Base-by-base conservation (phyloP, 768 basidiomycete species). In the Mycena kentingensis region DNA sequence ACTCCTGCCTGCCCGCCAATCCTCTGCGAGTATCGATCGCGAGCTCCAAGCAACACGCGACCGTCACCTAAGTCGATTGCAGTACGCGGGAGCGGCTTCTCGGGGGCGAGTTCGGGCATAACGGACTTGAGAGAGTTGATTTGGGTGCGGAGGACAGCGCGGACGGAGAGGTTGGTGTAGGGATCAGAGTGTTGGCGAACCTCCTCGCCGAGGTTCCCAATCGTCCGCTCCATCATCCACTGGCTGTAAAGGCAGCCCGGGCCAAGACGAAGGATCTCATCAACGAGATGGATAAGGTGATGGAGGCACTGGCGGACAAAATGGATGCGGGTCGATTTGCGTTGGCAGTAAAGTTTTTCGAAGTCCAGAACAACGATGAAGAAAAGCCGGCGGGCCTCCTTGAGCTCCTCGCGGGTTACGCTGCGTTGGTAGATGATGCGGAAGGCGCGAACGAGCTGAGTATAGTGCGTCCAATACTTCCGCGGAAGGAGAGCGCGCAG, bases 371-470 rank as follows among this genome's bases (percentile, higher is more conserved):
- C 35, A 1, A 38, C 49, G 4, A 46, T 38, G 4, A 6, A 41
- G 11, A 55, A 31, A 2, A 15, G 3, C 3, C 18, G 5, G 19
- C 42, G 29, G 1, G 37, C 29, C n/a, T 41, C 43, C 8, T 49
- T 3, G 4, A 55, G 11, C 1, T 46, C 25, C 2, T n/a, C 45
- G 1, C 10, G 11, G 0, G 31, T 10, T 7, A 55, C 47, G 3
- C 42, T 36, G 10, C 45, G 36, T n/a, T 55, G n/a, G n/a, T n/a
- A n/a, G n/a, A n/a, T n/a, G n/a, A n/a, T n/a, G n/a, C n/a, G n/a
- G n/a, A n/a, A n/a, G 49, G 24, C 44, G 8, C 51, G 25, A 16
- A 67, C 42, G 4, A 69, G 55, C 18, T 54, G 48, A 43, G 68
- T 69, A 4, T 47, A 60, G 3, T 67, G 39, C 0, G 2, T 3